These are phyloP conservation scores for Cyclocybe aegerita DNA, from an alignment of 768 basidiomycete genomes.

Conservation along the genomic window DNA sequence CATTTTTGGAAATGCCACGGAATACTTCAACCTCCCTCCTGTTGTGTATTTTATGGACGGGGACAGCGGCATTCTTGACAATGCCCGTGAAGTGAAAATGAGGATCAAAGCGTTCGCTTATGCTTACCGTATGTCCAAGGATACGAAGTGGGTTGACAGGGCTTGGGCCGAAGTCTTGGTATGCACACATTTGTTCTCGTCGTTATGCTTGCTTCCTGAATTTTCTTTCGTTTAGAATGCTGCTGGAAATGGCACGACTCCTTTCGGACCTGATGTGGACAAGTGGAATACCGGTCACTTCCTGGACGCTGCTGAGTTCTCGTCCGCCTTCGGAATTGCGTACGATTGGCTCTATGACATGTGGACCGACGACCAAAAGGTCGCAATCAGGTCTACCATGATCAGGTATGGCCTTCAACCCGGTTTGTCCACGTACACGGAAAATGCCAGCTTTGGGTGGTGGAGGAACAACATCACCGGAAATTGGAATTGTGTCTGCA, in stretches of 20 bases:
- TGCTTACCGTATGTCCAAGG: conserved; percentile 86
- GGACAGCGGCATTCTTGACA: conserved; percentile 88
- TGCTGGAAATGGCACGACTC: conserved; percentile 61
- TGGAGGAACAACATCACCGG: conserved; percentile 74
- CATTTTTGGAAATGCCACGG: conserved; percentile 86
- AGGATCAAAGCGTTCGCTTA: conserved; percentile 92
- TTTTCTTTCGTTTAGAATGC: conserved; percentile 52
- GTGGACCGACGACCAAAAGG: conserved; percentile 75
- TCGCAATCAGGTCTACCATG: conserved; percentile 66
- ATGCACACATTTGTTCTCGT: conserved; percentile 21
- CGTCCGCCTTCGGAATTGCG: conserved; percentile 85
- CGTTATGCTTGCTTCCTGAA: background rate
- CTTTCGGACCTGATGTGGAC: conserved; percentile 64
- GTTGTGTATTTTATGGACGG: conserved; percentile 77
- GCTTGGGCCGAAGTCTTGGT: conserved; percentile 83
- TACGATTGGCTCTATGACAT: conserved; percentile 96
- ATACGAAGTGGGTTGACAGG: conserved; percentile 89
- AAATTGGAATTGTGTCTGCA: conserved; percentile 99
- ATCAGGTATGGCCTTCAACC: conserved; percentile 73
- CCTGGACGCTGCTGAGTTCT: conserved; percentile 90
- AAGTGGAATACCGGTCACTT: conserved; percentile 92
- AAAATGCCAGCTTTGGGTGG: conserved; percentile 58
- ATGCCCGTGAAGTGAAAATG: conserved; percentile 85
- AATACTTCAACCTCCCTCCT: conserved; percentile 61
- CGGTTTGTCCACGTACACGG: conserved; percentile 56